phyloP scores from a whole-genome alignment of 2,329 filamentous ascomycete genomes.

The Coniochaeta sp. region DNA sequence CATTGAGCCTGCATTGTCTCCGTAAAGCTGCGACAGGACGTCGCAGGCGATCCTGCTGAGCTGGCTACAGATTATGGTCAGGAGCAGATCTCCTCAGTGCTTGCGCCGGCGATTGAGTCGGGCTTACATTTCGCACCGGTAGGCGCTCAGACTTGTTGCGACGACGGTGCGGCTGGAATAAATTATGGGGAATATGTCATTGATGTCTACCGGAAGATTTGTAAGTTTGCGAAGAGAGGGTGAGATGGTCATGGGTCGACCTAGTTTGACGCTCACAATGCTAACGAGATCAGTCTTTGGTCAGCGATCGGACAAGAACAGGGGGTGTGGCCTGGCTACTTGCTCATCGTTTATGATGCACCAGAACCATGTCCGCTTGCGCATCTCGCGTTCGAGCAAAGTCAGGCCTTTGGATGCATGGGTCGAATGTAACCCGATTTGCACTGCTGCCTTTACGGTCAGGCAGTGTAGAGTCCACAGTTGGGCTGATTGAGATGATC shows the following conservation, averaged over 20 bases:
- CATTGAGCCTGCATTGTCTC: neutral
- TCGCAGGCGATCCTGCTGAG: neutral
- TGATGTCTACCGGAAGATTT: neutral
- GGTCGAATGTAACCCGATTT: neutral
- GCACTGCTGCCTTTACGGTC: neutral
- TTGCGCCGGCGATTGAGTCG: neutral
- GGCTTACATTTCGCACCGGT: neutral
- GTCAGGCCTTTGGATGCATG: neutral
- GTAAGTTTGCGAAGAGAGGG: neutral
- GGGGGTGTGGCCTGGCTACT: neutral
- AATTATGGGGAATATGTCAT: neutral
- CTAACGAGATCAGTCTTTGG: neutral
- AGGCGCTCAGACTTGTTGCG: neutral
- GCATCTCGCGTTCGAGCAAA: neutral
- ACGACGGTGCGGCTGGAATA: neutral
- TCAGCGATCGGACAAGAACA: neutral
- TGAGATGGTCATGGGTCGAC: neutral
- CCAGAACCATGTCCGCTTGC: neutral
- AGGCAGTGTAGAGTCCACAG: conserved; percentile 2
- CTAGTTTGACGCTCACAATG: conserved; percentile 1
- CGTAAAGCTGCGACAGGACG: neutral
- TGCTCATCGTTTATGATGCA: neutral
- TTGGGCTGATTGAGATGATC: conserved; percentile 2
- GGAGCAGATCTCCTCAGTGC: neutral
- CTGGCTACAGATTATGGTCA: neutral